phyloP scores from a whole-genome alignment of 2,329 filamentous ascomycete species.

The Cladophialophora chaetospira region DNA sequence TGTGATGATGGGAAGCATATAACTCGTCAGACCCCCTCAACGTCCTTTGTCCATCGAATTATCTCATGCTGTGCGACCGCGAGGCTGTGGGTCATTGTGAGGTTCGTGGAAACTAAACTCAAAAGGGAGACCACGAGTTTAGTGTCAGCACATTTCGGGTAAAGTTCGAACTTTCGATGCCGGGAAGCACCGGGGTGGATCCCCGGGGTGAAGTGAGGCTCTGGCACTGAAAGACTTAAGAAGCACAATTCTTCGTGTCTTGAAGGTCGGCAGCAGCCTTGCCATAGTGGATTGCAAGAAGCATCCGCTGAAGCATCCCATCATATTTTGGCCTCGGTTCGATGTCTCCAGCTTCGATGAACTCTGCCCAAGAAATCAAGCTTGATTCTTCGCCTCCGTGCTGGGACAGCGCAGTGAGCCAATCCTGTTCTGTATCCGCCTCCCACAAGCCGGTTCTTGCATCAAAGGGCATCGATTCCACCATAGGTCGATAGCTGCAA shows the following conservation, averaged over 20 bases:
- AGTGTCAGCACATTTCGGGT: no score
- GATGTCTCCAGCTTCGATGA: slow-evolving; percentile 21
- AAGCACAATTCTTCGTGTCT: no score
- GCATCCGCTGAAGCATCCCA: slow-evolving; percentile 26
- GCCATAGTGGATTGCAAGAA: slow-evolving; percentile 25
- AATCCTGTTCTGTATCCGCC: slow-evolving; percentile 25
- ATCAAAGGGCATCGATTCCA: slow-evolving; percentile 30
- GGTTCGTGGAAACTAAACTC: background rate
- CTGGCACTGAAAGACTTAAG: no score
- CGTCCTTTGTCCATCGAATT: background rate
- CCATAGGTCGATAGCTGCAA: slow-evolving; percentile 27
- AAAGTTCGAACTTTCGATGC: no score
- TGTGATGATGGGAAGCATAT: background rate
- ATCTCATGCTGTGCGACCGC: background rate
- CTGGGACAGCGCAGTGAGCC: slow-evolving; percentile 16
- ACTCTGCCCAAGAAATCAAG: slow-evolving; percentile 30
- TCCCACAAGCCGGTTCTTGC: slow-evolving; percentile 30
- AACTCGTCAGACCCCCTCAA: background rate
- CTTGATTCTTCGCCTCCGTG: slow-evolving; percentile 22
- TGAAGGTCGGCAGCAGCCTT: slow-evolving; percentile 18
- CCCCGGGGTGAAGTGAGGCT: no score
- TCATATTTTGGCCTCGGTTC: slow-evolving; percentile 23
- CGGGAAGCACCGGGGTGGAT: no score
- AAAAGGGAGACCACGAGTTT: no score
- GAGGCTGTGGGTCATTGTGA: background rate